Base-by-base conservation (phyloP, 768 basidiomycete genomes). In the Amanita phalloides region DNA sequence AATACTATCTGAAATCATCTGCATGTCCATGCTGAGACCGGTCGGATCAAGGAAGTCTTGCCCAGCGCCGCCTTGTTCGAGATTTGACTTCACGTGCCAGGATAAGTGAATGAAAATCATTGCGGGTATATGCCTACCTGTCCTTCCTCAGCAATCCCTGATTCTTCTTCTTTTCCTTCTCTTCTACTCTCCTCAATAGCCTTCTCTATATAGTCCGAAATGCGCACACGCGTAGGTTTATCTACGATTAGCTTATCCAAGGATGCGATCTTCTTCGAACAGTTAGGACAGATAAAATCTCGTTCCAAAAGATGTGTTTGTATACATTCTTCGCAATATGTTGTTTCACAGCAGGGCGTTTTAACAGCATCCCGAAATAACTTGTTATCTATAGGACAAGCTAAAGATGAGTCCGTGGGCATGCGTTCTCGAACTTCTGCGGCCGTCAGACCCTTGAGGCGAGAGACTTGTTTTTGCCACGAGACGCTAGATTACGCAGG, bases 261-360 rank as follows among this genome's bases (percentile, higher is more conserved):
- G 33, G 88, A 92, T 3, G 84, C 76, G 54, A 98, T 81, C 70
- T 87, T 92, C 67, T 85, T 84, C 56, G 81, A 76, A 66, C 96
- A 98, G 58, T 83, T 82, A 6, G 91, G 94, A 68, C 95, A 98
- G 53, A 86, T 71, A 66, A 98, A 98, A 71, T 96, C 93, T 67
- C 90, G 82, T 66, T 98, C 95, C 56, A 95, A 78, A 47, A 99
- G 74, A 67, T 94, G 78, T 39, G 89, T 92, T 66, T 94, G 89
- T 56, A 99, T 89, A 70, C 95, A 97, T 66, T 98, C 95, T 68
- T 98, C 94, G 75, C 95, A 97, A 68, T 89, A 99, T 10, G 78
- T 62, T 38, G 84, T 90, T 58, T 79, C 81, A 72, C 95, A 98
- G 68, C 95, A 97, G 2, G 96, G 95, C 2, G 91, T 94, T 68